Evolutionary conservation across 495 filamentous ascomycete genomes (phyloP), one percentile per base, ranked within the genome.

Genomic region (Penicillium lagena): DNA sequence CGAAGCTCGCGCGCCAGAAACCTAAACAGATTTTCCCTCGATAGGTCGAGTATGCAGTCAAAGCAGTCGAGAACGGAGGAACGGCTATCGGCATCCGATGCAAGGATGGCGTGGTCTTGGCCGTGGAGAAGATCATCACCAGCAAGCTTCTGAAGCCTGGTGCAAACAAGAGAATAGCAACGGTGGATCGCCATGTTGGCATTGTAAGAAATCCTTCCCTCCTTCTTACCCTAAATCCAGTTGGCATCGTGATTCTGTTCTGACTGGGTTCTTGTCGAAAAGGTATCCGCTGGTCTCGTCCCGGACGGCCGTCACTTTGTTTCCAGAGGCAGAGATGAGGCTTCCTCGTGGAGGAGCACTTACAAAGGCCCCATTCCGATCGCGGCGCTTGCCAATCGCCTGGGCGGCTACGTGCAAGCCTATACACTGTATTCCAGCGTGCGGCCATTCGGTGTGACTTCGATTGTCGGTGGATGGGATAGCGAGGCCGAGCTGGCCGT

Each of bases 61-160:
- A 98, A 76, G 93, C 93, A 48, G 93, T 98, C 40, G 93, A 98
- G 73, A 97, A 95, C 60, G 93, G 94, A 47, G 91, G 93, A 58
- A 98, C 93, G 27, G 89, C 89, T 40, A 81, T 98, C 72, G 93
- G 93, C 53, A 95, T 98, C 67, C 78, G 90, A 58, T 96, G 91
- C 77, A 94, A 94, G 67, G 89, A 97, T 69, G 93, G 93, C 51
- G 89, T 98, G 35, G 89, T 98, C 43, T 77, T 98, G 46, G 93
- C 94, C 33, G 85, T 95, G 39, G 93, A 98, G 76, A 98, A 98
- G 74, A 82, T 97, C 53, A 78, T 97, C 68, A 83, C 81, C 31
- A 96, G 90, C 74, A 96, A 96, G 68, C 79, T 98, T 54, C 75
- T 97, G 55, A 96, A 96, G 64, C 80, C 84, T 33, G 84, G 83